A percentile compares a stretch with the other conserved stretches of the same genome.
Conservation (phyloP, 352 stramenopile genomes). For the Albugo candida region DNA sequence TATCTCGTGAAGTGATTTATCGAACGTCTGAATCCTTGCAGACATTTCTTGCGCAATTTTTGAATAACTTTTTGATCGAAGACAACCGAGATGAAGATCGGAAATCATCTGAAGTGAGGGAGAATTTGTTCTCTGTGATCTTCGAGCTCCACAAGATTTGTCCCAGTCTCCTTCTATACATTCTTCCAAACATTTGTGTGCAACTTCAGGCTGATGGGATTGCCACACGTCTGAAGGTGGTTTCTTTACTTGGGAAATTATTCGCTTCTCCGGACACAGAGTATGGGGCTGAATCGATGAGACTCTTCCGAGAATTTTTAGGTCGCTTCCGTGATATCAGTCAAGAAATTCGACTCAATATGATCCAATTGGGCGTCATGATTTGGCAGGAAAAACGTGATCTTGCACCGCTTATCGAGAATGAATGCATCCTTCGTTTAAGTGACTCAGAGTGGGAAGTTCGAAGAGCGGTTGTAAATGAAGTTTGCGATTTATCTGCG, state of each 20-base stretch:
- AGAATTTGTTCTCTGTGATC: slow-evolving; percentile 69
- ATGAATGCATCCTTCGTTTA: slow-evolving; percentile 47
- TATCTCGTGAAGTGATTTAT: slow-evolving; percentile 56
- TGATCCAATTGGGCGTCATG: slow-evolving; percentile 47
- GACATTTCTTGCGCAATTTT: slow-evolving; percentile 44
- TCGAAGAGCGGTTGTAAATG: slow-evolving; percentile 47
- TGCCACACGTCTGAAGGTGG: slow-evolving; percentile 49
- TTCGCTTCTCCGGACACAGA: slow-evolving; percentile 60
- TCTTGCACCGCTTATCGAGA: slow-evolving; percentile 31
- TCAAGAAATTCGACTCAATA: slow-evolving; percentile 73
- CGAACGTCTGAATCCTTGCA: slow-evolving; percentile 49
- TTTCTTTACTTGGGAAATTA: slow-evolving; percentile 53
- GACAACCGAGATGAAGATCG: background rate
- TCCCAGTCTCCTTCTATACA: slow-evolving; percentile 48
- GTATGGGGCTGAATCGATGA: slow-evolving; percentile 56
- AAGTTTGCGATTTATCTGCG: slow-evolving; percentile 61
- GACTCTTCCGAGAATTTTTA: slow-evolving; percentile 72
- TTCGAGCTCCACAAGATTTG: slow-evolving; percentile 70
- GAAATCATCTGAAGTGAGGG: slow-evolving; percentile 37
- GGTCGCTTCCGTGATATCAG: slow-evolving; percentile 70
- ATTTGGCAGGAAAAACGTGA: slow-evolving; percentile 59
- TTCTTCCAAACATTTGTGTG: slow-evolving; percentile 71
- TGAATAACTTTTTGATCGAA: slow-evolving; percentile 55
- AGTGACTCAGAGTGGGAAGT: slow-evolving; percentile 75
- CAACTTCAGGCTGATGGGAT: slow-evolving; percentile 77